These are phyloP conservation scores for Eucalyptus globulus DNA, from an alignment of 345 rosid species.

Conservation along the genomic window DNA sequence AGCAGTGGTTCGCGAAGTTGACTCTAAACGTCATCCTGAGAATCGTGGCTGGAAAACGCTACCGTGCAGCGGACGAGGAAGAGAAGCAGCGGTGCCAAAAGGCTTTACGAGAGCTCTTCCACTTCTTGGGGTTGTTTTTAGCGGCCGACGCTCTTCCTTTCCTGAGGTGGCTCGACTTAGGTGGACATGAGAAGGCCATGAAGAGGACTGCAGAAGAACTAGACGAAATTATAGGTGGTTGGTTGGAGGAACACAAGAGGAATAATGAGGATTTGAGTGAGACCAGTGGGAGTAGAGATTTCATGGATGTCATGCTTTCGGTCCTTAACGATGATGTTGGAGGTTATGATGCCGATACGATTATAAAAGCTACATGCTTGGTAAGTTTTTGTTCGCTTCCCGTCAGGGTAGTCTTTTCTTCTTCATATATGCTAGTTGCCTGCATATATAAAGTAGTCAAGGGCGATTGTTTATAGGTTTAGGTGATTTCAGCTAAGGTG, in stretches of 20 bases:
- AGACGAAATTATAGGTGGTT: neutral
- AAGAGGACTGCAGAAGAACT: neutral
- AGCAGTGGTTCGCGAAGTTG: slow-evolving; percentile 10
- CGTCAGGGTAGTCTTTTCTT: neutral
- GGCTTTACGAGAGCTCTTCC: neutral
- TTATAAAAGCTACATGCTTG: neutral
- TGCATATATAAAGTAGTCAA: neutral
- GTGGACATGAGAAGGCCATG: slow-evolving; percentile 14
- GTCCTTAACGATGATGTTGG: neutral
- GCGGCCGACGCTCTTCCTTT: slow-evolving; percentile 5
- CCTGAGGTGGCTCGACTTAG: slow-evolving; percentile 11
- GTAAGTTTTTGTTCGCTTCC: neutral
- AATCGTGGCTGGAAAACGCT: slow-evolving; percentile 20
- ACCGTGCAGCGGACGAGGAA: neutral
- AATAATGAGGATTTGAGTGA: neutral
- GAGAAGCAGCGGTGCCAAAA: neutral
- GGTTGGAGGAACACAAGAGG: slow-evolving; percentile 8
- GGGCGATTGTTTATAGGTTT: neutral
- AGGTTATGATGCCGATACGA: neutral
- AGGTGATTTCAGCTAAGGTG: neutral
- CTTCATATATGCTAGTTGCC: neutral
- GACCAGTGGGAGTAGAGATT: neutral
- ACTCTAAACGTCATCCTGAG: slow-evolving; percentile 7
- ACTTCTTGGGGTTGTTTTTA: neutral
- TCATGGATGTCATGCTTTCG: slow-evolving; percentile 1